Percentiles rank a stretch among this genome's conserved stretches.
Evolutionary conservation across 257 asterid genomes (phyloP).

Genomic region (Nyctanthes arbortristis): DNA sequence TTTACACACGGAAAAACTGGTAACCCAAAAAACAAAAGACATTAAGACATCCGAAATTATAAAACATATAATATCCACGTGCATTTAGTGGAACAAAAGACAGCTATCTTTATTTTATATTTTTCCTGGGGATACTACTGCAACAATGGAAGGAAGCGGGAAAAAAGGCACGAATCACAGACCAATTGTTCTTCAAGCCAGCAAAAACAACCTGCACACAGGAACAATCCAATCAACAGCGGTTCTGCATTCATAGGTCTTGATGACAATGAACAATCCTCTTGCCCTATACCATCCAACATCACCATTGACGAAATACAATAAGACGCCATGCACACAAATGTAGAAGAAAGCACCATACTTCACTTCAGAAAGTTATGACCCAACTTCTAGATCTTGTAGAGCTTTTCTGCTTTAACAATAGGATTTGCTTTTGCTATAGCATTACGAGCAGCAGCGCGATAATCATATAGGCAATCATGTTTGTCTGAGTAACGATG

Average conservation of each 20-base stretch:
- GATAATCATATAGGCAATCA: constrained; percentile 54
- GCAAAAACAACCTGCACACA: constrained; percentile 46
- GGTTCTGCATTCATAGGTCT: constrained; percentile 27
- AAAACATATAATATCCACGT: too few relatives aligned
- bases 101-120: too few relatives aligned
- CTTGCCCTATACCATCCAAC: constrained; percentile 21
- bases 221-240: constrained; percentile 34
- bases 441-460: constrained; percentile 49
- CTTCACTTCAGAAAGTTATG: neutral
- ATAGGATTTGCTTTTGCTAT: constrained; percentile 61
- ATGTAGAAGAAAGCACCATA: constrained; percentile 26
- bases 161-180: neutral
- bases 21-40: too few relatives aligned
- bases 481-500: constrained; percentile 68
- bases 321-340: constrained; percentile 19
- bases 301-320: constrained; percentile 17
- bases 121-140: too few relatives aligned
- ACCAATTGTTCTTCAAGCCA: constrained; percentile 39
- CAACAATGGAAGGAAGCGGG: neutral
- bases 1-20: too few relatives aligned
- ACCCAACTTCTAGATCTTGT: constrained; percentile 40
- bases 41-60: too few relatives aligned
- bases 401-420: constrained; percentile 57
- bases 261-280: constrained; percentile 23
- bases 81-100: too few relatives aligned